phyloP scores from a whole-genome alignment of 2,329 filamentous ascomycete genomes.

The Nothophoma quercina region DNA sequence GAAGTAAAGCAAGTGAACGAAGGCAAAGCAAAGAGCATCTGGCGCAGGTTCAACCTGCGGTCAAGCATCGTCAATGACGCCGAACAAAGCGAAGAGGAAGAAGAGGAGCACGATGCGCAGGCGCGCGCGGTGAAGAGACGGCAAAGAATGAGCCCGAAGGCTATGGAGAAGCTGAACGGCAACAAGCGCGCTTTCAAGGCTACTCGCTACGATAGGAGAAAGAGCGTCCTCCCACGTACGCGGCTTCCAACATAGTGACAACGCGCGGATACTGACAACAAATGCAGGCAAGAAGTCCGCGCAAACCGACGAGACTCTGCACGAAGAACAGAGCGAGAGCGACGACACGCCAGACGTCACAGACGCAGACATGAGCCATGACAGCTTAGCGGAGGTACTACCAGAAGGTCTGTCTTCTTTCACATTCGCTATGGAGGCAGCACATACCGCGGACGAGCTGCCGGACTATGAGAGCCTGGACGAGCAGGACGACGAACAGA shows the following conservation, averaged over 20 bases:
- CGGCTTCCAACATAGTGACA: not conserved
- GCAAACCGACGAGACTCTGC: slow-evolving; percentile 2
- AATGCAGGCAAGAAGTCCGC: slow-evolving; percentile 37
- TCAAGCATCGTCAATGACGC: slow-evolving; percentile 31
- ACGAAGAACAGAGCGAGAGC: slow-evolving; percentile 15
- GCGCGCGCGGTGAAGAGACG: slow-evolving; percentile 56
- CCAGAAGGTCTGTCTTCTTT: slow-evolving; percentile 20
- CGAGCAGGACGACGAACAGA: slow-evolving; percentile 8
- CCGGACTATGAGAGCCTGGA: slow-evolving; percentile 18
- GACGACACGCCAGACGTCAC: slow-evolving; percentile 22
- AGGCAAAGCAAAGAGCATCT: slow-evolving; percentile 55
- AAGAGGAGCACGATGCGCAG: slow-evolving; percentile 43
- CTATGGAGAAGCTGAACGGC: slow-evolving; percentile 39
- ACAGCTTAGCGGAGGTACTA: slow-evolving; percentile 16
- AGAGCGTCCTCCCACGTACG: slow-evolving; percentile 47
- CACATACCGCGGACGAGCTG: slow-evolving; percentile 14
- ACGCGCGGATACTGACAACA: slow-evolving; percentile 25
- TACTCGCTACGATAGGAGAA: slow-evolving; percentile 48
- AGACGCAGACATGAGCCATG: slow-evolving; percentile 23
- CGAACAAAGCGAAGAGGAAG: slow-evolving; percentile 27
- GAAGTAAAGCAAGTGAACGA: slow-evolving; percentile 49
- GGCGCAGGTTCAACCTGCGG: slow-evolving; percentile 53
- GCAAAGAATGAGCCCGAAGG: slow-evolving; percentile 46
- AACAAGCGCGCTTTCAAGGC: slow-evolving; percentile 44
- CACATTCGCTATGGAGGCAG: slow-evolving; percentile 26